Base-by-base conservation (phyloP, 192 early-diverging fungal species). In the Entrophospora sp. region DNA sequence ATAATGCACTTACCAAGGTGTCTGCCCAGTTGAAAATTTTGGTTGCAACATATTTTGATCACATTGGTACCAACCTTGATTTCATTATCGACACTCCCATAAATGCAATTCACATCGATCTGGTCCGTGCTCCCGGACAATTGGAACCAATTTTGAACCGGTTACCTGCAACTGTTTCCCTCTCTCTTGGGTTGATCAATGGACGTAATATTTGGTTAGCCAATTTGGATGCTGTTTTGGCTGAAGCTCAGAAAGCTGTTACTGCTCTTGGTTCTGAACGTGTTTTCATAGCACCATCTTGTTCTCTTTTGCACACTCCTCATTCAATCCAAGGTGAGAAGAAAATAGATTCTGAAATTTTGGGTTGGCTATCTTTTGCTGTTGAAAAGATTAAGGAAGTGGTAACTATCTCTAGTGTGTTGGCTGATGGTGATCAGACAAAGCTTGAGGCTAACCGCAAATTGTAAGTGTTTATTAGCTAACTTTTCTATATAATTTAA, bases 161-260 rank as follows among this genome's bases (percentile, higher is more conserved):
- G 44, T 71, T 90, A 32, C 78, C 81, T 35, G 70, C 73, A 20
- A 78, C 77, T 66, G 76, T 90, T 70, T 68, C 82, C 42, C 81
- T 98, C n/a, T 96, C 93, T n/a, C 78, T 92, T 58, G 96, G 96
- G 74, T 79, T 98, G 43, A 83, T 98, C 62, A 87, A 97, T 77
- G 96, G 96, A 40, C 89, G 96, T 67, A 97, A 98, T 85, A 88
- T 98, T 77, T 98, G 96, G 96, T 95, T 94, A 81, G 81, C 86
- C 64, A 89, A 97, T 80, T 73, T 96, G 44, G 79, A 73, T 62
- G 75, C 79, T 63, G 86, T 91, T 52, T 79, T 97, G 32, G 76
- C 70, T 16, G 68, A 83, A 14, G 89, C 85, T 62, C 55, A 82
- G 52, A 78, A 83, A 61, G 87, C 91, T 43, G 79, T 92, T 40